Conservation (phyloP, 441 rosid genomes). For the Pelargonium fulgidum region DNA sequence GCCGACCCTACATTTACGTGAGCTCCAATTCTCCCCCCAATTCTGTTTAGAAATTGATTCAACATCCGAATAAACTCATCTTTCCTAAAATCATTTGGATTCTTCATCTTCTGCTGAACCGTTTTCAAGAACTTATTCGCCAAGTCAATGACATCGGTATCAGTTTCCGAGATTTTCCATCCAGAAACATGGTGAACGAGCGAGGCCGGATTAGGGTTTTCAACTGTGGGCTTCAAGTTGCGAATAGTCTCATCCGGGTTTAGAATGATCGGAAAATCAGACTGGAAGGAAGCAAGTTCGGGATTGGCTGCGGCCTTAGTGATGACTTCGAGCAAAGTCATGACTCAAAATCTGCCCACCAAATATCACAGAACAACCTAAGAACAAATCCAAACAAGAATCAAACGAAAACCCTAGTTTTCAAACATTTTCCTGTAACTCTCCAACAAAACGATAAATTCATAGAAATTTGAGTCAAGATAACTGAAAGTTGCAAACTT, state of each 20-base stretch:
- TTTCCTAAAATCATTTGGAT: constrained; percentile 39
- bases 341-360: constrained; percentile 16
- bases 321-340: constrained; percentile 80
- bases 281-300: constrained; percentile 25
- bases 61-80: constrained; percentile 42
- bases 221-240: constrained; percentile 59
- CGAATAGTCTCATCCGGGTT: constrained; percentile 42
- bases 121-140: constrained; percentile 41
- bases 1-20: constrained; percentile 24
- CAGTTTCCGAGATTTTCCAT: constrained; percentile 49
- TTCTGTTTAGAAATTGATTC: constrained; percentile 48
- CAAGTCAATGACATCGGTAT: constrained; percentile 41
- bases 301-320: constrained; percentile 41
- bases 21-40: constrained; percentile 35
- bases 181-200: constrained; percentile 54
- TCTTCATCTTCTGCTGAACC: constrained; percentile 54
- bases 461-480: no score
- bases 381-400: no score
- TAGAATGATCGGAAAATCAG: constrained; percentile 54
- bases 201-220: constrained; percentile 34
- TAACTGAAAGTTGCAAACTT: no score
- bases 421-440: no score
- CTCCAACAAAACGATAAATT: no score
- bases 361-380: no score
- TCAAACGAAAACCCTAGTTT: no score